A percentile compares a stretch with the other conserved stretches of the same genome.
These are phyloP conservation scores for Teratosphaeria gauchensis DNA, from an alignment of 2,329 filamentous ascomycete genomes.

Conservation along the genomic window DNA sequence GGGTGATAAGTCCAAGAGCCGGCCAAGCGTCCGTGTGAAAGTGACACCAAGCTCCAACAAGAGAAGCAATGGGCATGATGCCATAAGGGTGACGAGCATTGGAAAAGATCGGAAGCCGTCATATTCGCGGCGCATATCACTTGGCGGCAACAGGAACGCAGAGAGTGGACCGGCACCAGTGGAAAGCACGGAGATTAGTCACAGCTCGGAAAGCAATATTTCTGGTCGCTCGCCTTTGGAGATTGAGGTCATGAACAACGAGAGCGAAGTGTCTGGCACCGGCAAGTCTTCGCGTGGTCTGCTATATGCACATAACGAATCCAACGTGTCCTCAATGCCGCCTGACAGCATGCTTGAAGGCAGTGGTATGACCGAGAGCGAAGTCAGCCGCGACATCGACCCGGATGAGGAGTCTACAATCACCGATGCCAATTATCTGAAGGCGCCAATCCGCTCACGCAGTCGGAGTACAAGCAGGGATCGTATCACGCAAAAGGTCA, in stretches of 20 bases:
- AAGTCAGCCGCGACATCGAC: constrained; percentile 38
- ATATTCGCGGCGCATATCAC: constrained; percentile 57
- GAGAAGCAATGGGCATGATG: constrained; percentile 48
- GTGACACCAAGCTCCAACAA: constrained; percentile 64
- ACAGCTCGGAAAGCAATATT: constrained; percentile 73
- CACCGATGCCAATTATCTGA: constrained; percentile 32
- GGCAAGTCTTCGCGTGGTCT: constrained; percentile 43
- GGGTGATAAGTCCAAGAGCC: constrained; percentile 50
- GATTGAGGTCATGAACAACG: constrained; percentile 69
- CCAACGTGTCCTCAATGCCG: constrained; percentile 79
- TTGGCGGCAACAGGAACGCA: constrained; percentile 38
- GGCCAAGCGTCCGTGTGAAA: constrained; percentile 71
- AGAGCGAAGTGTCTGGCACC: constrained; percentile 55
- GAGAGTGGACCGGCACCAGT: constrained; percentile 19
- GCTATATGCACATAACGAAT: constrained; percentile 58
- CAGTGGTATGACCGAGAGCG: constrained; percentile 36
- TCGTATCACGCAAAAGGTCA: constrained; percentile 57
- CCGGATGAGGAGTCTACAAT: constrained; percentile 28
- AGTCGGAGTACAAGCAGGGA: constrained; percentile 58
- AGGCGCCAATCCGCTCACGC: constrained; percentile 48
- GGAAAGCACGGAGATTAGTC: constrained; percentile 45
- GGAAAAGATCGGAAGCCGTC: constrained; percentile 63
- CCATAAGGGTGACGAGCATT: constrained; percentile 78
- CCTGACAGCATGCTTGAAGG: constrained; percentile 61
- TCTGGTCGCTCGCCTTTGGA: constrained; percentile 64